These are phyloP conservation scores for Psophocarpus tetragonolobus DNA, from an alignment of 306 rosid species.

Conservation along the genomic window DNA sequence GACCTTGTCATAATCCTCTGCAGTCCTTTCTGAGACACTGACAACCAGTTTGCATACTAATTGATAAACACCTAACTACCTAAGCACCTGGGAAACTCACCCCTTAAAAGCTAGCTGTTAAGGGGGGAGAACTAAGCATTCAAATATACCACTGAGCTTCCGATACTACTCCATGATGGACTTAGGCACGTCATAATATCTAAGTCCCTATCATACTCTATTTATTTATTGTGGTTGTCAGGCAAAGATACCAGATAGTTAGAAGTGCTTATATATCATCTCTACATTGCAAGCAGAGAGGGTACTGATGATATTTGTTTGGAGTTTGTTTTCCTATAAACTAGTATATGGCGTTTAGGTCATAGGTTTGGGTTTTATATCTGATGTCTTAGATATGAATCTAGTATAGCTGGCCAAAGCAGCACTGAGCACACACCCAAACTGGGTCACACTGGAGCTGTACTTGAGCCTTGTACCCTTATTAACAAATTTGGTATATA, in stretches of 20 bases:
- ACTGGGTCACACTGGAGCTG: not conserved
- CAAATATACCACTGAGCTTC: too few relatives aligned
- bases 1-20: too few relatives aligned
- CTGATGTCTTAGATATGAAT: conserved; percentile 17
- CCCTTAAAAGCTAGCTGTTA: too few relatives aligned
- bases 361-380: not conserved
- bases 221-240: conserved; percentile 42
- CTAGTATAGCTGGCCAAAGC: not conserved
- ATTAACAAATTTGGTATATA: not conserved
- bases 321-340: conserved; percentile 16
- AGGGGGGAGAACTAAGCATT: too few relatives aligned
- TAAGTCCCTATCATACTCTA: too few relatives aligned
- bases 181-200: too few relatives aligned
- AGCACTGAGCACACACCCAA: not conserved
- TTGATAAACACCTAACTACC: too few relatives aligned
- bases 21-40: too few relatives aligned
- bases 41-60: too few relatives aligned
- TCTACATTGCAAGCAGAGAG: conserved; percentile 81
- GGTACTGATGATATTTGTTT: conserved; percentile 92
- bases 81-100: too few relatives aligned
- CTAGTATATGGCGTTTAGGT: not conserved
- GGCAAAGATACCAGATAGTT: conserved; percentile 93
- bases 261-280: conserved; percentile 79
- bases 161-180: too few relatives aligned
- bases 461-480: not conserved